Conservation (phyloP, 495 filamentous ascomycete species). For the Friedmanniomyces simplex region DNA sequence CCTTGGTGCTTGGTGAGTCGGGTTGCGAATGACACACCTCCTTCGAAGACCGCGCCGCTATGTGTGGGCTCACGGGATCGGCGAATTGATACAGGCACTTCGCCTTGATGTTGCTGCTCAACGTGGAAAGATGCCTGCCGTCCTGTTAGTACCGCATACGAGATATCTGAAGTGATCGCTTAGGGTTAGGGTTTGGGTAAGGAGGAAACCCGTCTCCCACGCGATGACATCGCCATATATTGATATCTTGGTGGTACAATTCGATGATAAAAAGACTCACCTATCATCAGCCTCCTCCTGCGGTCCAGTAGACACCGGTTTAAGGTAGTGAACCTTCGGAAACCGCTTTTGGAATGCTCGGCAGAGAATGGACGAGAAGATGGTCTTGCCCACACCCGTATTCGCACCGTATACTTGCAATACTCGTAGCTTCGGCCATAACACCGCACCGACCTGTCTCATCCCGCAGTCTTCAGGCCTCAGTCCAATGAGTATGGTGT, state of each 20-base stretch:
- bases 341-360: conserved; percentile 40
- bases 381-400: conserved; percentile 71
- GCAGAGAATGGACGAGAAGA: conserved; percentile 60
- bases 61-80: conserved; percentile 62
- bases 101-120: conserved; percentile 43
- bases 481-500: neutral
- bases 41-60: conserved; percentile 40
- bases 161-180: neutral
- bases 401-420: conserved; percentile 71
- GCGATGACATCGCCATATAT: neutral
- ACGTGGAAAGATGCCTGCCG: conserved; percentile 46
- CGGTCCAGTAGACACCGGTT: conserved; percentile 66
- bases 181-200: conserved; percentile 1
- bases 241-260: too few species aligned
- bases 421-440: conserved; percentile 53
- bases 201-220: neutral
- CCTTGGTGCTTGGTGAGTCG: neutral
- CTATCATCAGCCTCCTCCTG: conserved; percentile 54
- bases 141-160: neutral
- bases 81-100: conserved; percentile 58
- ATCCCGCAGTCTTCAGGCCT: neutral
- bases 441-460: conserved; percentile 30
- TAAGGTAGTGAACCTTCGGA: conserved; percentile 50
- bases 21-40: conserved; percentile 2
- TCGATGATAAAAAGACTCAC: conserved; percentile 32